Evolutionary conservation across 2,329 filamentous ascomycete genomes (phyloP).

Genomic region (Huntiella bhutanensis): DNA sequence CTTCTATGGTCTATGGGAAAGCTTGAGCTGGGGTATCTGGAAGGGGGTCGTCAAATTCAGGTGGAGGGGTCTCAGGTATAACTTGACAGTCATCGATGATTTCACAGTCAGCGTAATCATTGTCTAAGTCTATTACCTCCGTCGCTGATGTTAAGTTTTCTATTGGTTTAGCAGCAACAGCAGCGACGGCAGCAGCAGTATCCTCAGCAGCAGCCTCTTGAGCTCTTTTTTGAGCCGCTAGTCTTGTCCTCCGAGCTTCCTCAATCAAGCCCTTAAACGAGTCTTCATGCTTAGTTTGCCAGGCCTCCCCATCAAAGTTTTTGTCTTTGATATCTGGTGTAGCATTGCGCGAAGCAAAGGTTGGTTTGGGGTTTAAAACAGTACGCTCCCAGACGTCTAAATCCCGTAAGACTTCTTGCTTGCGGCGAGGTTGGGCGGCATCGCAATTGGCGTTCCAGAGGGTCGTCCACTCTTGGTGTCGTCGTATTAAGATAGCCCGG

Average conservation of each 20-base stretch:
- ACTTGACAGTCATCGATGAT: no score
- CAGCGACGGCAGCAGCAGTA: no score
- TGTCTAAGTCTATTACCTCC: no score
- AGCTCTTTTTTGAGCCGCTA: conserved; percentile 12
- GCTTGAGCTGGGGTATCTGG: no score
- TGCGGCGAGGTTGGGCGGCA: conserved; percentile 50
- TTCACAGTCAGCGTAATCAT: no score
- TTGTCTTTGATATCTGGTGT: conserved; percentile 51
- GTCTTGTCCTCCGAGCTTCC: conserved; percentile 43
- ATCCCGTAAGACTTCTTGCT: conserved; percentile 55
- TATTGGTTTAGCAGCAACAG: no score
- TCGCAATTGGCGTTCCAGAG: conserved; percentile 97
- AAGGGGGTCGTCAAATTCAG: no score
- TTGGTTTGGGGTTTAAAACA: conserved; percentile 23
- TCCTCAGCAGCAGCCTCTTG: no score
- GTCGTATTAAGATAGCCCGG: conserved; percentile 50
- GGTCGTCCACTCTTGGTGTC: conserved; percentile 87
- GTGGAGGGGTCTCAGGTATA: no score
- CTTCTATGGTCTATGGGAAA: no score
- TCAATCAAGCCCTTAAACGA: conserved; percentile 69
- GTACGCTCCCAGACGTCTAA: conserved; percentile 75
- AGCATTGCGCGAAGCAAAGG: not conserved
- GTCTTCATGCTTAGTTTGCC: conserved; percentile 51
- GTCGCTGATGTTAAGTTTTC: no score
- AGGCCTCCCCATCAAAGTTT: conserved; percentile 65